Evolutionary conservation across 805 yeast species (phyloP).

Genomic region (Yarrowia yakushimensis): DNA sequence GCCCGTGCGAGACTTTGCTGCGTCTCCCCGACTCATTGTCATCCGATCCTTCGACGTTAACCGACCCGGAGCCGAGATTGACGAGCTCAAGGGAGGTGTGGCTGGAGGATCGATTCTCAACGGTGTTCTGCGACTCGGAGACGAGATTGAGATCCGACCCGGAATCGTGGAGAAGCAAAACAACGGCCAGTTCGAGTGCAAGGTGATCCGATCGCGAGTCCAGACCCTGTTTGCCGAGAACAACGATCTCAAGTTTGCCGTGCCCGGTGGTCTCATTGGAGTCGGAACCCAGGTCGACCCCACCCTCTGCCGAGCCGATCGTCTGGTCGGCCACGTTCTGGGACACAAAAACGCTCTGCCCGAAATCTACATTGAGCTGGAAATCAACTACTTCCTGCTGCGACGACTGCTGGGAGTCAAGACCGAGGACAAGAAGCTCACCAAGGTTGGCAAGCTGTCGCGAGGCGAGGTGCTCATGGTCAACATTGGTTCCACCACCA

Average conservation of each 20-base stretch:
- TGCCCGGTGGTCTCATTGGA: conserved; percentile 99
- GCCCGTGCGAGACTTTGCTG: conserved; percentile 91
- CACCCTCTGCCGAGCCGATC: conserved; percentile 97
- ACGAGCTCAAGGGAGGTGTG: conserved; percentile 98
- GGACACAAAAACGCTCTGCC: conserved; percentile 97
- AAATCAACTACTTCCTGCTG: conserved; percentile 91
- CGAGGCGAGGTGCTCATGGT: conserved; percentile 97
- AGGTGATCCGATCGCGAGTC: conserved; percentile 90
- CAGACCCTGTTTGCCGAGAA: conserved; percentile 95
- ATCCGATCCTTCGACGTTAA: conserved; percentile 98
- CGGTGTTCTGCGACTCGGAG: conserved; percentile 96
- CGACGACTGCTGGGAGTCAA: conserved; percentile 98
- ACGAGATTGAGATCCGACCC: conserved; percentile 97
- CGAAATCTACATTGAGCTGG: conserved; percentile 93
- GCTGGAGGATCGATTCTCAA: conserved; percentile 98
- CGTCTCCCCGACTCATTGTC: conserved; percentile 91
- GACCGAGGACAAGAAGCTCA: conserved; percentile 95
- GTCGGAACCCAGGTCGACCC: conserved; percentile 99
- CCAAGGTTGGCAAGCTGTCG: conserved; percentile 92
- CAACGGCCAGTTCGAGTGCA: conserved; percentile 82
- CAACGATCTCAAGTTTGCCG: conserved; percentile 96
- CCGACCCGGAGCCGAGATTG: conserved; percentile 97
- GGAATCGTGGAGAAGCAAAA: conserved; percentile 98
- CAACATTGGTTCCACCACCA: conserved; percentile 97
- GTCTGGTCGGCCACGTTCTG: conserved; percentile 98